phyloP scores from a whole-genome alignment of 116 monocot genomes.

The Iris pallida region DNA sequence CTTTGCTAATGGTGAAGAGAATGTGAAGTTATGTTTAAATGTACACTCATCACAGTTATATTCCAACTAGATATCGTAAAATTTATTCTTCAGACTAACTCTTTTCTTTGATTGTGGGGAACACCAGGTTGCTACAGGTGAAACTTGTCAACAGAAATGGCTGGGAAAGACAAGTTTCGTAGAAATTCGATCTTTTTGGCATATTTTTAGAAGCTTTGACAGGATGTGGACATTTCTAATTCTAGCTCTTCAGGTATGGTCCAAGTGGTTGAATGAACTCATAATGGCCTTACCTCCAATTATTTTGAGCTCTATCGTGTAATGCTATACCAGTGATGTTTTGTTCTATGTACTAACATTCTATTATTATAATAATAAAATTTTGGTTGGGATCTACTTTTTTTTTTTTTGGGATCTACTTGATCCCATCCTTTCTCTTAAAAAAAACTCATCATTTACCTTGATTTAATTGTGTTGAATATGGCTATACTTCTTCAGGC shows the following conservation, averaged over 20 bases:
- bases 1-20: background rate
- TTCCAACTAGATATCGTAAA: background rate
- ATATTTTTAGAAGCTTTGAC: slow-evolving; percentile 84
- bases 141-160: slow-evolving; percentile 32
- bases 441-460: no score
- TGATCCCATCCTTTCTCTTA: no score
- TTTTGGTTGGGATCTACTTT: background rate
- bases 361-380: no score
- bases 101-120: background rate
- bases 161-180: slow-evolving; percentile 82
- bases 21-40: no score
- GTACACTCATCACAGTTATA: no score
- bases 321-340: no score
- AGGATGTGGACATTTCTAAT: slow-evolving; percentile 79
- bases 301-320: no score
- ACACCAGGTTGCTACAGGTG: slow-evolving; percentile 13
- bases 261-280: background rate
- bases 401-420: background rate
- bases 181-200: slow-evolving; percentile 76
- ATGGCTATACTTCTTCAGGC: slow-evolving; percentile 31
- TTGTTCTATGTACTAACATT: no score
- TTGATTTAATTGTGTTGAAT: background rate
- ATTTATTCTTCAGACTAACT: background rate
- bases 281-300: no score
- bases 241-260: slow-evolving; percentile 59